Evolutionary conservation across 805 yeast species (phyloP).

Genomic region (Saturnispora silvae): DNA sequence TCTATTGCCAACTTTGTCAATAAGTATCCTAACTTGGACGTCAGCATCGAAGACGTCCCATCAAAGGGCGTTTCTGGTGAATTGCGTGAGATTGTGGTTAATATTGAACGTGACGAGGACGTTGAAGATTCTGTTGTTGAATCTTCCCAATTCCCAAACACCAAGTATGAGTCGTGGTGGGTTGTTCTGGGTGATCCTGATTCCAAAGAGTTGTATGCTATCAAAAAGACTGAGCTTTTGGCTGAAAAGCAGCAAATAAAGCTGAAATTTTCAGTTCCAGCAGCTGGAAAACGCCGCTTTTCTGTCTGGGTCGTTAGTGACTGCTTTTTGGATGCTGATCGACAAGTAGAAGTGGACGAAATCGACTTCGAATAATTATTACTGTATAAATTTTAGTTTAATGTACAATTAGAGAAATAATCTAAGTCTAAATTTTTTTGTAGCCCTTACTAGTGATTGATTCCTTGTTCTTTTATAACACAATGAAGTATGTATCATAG

Average conservation of each 20-base stretch:
- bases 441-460: too few species aligned
- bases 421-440: too few species aligned
- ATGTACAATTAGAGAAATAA: too few species aligned
- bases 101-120: slow-evolving; percentile 65
- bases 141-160: slow-evolving; percentile 47
- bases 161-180: slow-evolving; percentile 78
- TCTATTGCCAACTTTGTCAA: slow-evolving; percentile 83
- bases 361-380: background rate
- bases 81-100: slow-evolving; percentile 36
- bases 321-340: slow-evolving; percentile 86
- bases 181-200: slow-evolving; percentile 63
- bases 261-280: slow-evolving; percentile 48
- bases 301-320: slow-evolving; percentile 85
- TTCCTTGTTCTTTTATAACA: too few species aligned
- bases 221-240: slow-evolving; percentile 50
- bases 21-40: slow-evolving; percentile 77
- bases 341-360: slow-evolving; percentile 42
- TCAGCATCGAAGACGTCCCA: slow-evolving; percentile 40
- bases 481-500: slow-evolving; percentile 15
- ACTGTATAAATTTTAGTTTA: too few species aligned
- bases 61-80: slow-evolving; percentile 33
- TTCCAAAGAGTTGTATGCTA: slow-evolving; percentile 55
- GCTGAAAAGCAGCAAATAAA: slow-evolving; percentile 42
- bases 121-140: slow-evolving; percentile 50
- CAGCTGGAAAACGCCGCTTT: slow-evolving; percentile 49